Percentiles rank a stretch among this genome's conserved stretches.
phyloP scores from a whole-genome alignment of 176 grass and related monocot species.

The Aegilops bicornis region DNA sequence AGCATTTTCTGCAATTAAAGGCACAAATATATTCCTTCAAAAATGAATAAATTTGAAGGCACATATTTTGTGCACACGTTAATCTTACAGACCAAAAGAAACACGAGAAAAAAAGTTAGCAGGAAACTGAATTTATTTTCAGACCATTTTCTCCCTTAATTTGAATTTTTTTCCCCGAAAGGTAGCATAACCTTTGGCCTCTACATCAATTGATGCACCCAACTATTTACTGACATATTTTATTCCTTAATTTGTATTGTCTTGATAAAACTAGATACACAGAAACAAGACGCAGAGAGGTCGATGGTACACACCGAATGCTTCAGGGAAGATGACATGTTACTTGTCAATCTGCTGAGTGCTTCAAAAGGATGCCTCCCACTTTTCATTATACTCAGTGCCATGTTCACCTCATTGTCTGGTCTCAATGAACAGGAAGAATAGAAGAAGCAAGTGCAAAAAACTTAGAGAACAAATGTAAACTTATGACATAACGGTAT shows the following conservation, averaged over 20 bases:
- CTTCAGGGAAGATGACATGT: constrained; percentile 42
- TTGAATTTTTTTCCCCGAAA: background rate
- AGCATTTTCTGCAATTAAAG: constrained; percentile 50
- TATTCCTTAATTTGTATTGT: background rate
- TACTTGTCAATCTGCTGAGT: constrained; percentile 46
- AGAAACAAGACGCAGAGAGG: background rate
- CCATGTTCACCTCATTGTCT: constrained; percentile 59
- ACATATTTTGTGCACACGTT: background rate
- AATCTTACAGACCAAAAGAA: background rate
- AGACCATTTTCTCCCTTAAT: background rate
- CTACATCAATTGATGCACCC: background rate
- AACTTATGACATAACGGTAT: background rate
- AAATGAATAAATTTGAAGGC: background rate
- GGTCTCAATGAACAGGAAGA: constrained; percentile 30
- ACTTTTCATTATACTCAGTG: constrained; percentile 36
- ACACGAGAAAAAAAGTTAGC: background rate
- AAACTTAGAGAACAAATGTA: background rate
- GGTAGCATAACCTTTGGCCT: background rate
- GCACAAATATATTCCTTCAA: background rate
- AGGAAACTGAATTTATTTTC: background rate
- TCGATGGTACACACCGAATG: constrained; percentile 24
- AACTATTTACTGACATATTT: background rate
- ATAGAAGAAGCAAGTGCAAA: background rate
- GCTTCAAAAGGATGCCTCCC: constrained; percentile 50
- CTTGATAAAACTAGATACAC: background rate